These are phyloP conservation scores for Miamiensis avidus DNA, from an alignment of 169 alveolate genomes.

Conservation along the genomic window DNA sequence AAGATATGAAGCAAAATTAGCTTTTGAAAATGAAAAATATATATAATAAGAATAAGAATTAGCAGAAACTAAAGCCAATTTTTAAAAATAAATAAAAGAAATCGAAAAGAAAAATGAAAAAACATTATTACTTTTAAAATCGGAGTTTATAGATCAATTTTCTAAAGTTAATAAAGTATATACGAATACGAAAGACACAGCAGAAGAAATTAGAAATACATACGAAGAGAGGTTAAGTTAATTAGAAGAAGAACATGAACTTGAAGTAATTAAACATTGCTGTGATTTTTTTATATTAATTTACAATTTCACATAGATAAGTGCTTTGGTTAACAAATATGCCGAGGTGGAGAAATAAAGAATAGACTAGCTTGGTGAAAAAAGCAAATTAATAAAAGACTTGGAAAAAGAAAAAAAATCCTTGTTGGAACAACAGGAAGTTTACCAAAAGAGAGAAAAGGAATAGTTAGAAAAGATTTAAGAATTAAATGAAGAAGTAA, in stretches of 20 bases:
- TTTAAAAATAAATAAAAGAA: conserved; percentile 55
- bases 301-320: neutral
- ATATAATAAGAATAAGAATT: conserved; percentile 60
- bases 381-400: conserved; percentile 41
- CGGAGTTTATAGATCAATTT: conserved; percentile 54
- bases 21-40: conserved; percentile 69
- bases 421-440: conserved; percentile 1
- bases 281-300: too few relatives aligned
- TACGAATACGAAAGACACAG: conserved; percentile 64
- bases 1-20: conserved; percentile 71
- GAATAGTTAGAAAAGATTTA: conserved; percentile 10
- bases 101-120: conserved; percentile 58
- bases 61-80: conserved; percentile 55
- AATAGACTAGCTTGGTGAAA: neutral
- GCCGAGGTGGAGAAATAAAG: neutral
- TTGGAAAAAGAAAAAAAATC: conserved; percentile 37
- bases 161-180: conserved; percentile 62
- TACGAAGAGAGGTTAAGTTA: conserved; percentile 78
- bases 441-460: conserved; percentile 35
- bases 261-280: conserved; percentile 59
- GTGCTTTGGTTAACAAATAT: neutral
- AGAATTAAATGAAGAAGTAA: conserved; percentile 21
- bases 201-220: conserved; percentile 62
- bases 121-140: conserved; percentile 58
- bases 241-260: conserved; percentile 81